Evolutionary conservation across 202 grass and related monocot genomes (phyloP).

Genomic region (Musa balbisiana): DNA sequence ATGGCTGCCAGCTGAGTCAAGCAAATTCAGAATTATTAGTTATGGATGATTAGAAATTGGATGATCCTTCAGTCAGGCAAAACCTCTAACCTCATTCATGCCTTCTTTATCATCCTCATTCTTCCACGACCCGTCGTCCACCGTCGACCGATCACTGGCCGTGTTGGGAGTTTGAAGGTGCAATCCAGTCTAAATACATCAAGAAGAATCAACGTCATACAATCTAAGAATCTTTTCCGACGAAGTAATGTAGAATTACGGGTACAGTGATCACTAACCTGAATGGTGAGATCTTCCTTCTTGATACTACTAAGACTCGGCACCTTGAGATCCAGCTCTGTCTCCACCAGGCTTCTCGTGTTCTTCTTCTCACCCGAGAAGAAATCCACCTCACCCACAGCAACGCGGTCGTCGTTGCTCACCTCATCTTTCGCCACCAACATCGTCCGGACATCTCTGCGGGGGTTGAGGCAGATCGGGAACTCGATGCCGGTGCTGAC

Average conservation of each 20-base stretch:
- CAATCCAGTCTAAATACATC: slow-evolving; percentile 6
- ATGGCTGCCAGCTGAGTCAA: slow-evolving; percentile 41
- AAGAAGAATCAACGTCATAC: background rate
- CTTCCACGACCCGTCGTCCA: slow-evolving; percentile 33
- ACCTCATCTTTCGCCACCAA: background rate
- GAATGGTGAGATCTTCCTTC: slow-evolving; percentile 69
- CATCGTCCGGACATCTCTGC: background rate
- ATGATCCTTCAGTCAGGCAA: background rate
- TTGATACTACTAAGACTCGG: slow-evolving; percentile 32
- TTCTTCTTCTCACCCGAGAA: slow-evolving; percentile 78
- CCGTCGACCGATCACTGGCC: slow-evolving; percentile 51
- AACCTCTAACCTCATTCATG: slow-evolving; percentile 35
- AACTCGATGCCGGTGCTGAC: background rate
- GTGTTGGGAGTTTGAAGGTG: slow-evolving; percentile 55
- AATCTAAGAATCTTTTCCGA: too few species aligned
- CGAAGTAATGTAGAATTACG: background rate
- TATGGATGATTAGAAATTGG: too few species aligned
- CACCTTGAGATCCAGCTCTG: slow-evolving; percentile 13
- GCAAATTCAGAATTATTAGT: background rate
- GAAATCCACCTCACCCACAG: slow-evolving; percentile 68
- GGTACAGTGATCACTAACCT: slow-evolving; percentile 34
- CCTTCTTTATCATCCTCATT: slow-evolving; percentile 28
- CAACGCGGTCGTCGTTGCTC: slow-evolving; percentile 18
- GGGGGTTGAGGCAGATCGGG: background rate
- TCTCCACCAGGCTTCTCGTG: slow-evolving; percentile 5